phyloP scores from a whole-genome alignment of 2,329 filamentous ascomycete species.

The Achaetomium macrosporum region DNA sequence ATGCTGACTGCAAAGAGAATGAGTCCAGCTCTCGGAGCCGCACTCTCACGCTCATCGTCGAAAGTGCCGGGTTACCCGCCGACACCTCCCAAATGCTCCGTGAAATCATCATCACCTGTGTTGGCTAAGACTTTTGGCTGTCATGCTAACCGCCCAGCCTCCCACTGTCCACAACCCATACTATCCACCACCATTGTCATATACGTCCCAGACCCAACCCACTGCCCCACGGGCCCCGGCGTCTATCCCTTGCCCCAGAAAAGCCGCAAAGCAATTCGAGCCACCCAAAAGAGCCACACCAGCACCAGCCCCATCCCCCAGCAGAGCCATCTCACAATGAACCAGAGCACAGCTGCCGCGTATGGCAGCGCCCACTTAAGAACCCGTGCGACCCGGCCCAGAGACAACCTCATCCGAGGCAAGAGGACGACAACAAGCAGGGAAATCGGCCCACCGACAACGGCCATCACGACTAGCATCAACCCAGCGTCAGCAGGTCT shows the following conservation, averaged over 20 bases:
- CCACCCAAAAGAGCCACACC: not conserved
- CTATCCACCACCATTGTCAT: too few relatives aligned
- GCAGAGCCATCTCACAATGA: not conserved
- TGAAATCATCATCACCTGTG: too few relatives aligned
- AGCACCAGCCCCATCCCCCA: not conserved
- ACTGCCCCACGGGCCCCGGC: not conserved
- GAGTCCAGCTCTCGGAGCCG: too few relatives aligned
- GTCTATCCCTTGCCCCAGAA: not conserved
- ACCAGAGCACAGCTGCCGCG: not conserved
- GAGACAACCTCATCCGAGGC: not conserved
- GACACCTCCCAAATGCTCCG: too few relatives aligned
- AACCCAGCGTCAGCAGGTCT: not conserved
- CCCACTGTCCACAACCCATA: too few relatives aligned
- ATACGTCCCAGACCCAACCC: not conserved
- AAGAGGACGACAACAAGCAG: constrained; percentile 1
- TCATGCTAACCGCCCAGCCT: too few relatives aligned
- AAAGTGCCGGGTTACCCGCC: too few relatives aligned
- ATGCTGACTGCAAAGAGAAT: too few relatives aligned
- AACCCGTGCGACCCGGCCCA: not conserved
- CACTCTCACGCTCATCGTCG: too few relatives aligned
- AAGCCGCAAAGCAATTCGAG: not conserved
- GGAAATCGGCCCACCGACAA: not conserved
- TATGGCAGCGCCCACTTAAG: not conserved
- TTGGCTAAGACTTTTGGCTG: too few relatives aligned
- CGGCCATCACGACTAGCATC: not conserved